Conservation (phyloP, 176 grass and related monocot species). For the Olyra latifolia region DNA sequence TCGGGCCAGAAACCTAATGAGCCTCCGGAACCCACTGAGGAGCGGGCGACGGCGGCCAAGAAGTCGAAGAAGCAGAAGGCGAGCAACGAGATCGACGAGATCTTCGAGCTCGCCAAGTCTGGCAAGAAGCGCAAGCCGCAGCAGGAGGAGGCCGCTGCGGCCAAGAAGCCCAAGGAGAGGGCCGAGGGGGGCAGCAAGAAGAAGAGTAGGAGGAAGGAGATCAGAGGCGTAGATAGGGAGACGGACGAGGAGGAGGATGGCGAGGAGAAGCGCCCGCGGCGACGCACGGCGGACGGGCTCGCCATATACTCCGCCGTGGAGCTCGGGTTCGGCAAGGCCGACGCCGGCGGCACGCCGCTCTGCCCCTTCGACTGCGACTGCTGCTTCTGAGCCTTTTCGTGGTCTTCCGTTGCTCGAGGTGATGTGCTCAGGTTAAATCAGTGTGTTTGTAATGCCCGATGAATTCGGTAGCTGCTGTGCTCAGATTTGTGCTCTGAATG, state of each 20-base stretch:
- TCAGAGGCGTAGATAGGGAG: conserved; percentile 26
- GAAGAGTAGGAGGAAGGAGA: conserved; percentile 33
- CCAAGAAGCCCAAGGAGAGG: conserved; percentile 33
- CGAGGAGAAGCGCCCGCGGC: conserved; percentile 47
- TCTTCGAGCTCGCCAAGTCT: conserved; percentile 58
- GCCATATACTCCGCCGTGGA: conserved; percentile 66
- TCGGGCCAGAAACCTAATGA: conserved; percentile 31
- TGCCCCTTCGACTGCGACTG: conserved; percentile 83
- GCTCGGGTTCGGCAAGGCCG: conserved; percentile 64
- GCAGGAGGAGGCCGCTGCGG: neutral
- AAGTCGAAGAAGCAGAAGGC: conserved; percentile 59
- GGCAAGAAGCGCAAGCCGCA: conserved; percentile 49
- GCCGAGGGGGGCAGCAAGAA: conserved; percentile 22
- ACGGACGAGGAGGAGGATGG: conserved; percentile 25
- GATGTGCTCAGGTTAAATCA: conserved; percentile 11
- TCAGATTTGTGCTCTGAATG: conserved; percentile 20
- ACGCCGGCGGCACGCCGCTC: conserved; percentile 56
- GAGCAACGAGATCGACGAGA: conserved; percentile 72
- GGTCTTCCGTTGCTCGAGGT: neutral
- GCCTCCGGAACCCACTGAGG: neutral
- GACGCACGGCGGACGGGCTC: conserved; percentile 63
- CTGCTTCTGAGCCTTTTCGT: conserved; percentile 59
- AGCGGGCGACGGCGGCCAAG: conserved; percentile 11
- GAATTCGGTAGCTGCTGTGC: neutral
- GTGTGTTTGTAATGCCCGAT: conserved; percentile 2